These are phyloP conservation scores for Fulvia fulva DNA, from an alignment of 2,329 filamentous ascomycete genomes.

Conservation along the genomic window DNA sequence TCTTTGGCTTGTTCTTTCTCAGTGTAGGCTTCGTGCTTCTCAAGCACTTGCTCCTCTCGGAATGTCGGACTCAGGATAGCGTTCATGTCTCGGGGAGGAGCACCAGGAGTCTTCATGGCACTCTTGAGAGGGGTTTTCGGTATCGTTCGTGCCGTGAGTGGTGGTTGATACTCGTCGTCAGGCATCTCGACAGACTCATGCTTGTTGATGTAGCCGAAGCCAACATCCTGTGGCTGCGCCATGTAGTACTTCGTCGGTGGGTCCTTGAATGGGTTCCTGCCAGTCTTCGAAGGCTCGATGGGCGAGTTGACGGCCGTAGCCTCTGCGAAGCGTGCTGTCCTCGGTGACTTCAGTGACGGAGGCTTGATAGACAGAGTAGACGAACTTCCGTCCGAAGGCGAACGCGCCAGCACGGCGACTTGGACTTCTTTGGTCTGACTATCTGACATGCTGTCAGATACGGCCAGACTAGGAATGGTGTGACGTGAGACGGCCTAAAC, in stretches of 20 bases:
- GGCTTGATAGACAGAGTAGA: constrained; percentile 24
- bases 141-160: constrained; percentile 49
- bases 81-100: constrained; percentile 63
- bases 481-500: constrained; percentile 28
- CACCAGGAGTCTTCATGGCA: constrained; percentile 82
- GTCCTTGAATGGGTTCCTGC: constrained; percentile 56
- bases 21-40: constrained; percentile 75
- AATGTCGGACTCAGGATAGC: constrained; percentile 91
- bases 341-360: constrained; percentile 46
- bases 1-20: constrained; percentile 86
- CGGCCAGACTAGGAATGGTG: constrained; percentile 26
- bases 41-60: constrained; percentile 76
- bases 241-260: constrained; percentile 53
- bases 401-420: constrained; percentile 37
- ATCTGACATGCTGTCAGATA: constrained; percentile 43
- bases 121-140: constrained; percentile 82
- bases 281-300: constrained; percentile 53
- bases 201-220: constrained; percentile 80
- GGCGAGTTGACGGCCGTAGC: constrained; percentile 76
- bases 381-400: constrained; percentile 33
- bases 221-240: constrained; percentile 71
- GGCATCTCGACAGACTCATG: constrained; percentile 56
- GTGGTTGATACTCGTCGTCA: constrained; percentile 42
- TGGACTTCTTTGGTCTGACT: constrained; percentile 42
- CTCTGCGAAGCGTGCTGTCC: constrained; percentile 76